Percentiles rank a stretch among this genome's conserved stretches.
phyloP scores from a whole-genome alignment of 345 rosid species.

The Cardamine chenopodiifolia region DNA sequence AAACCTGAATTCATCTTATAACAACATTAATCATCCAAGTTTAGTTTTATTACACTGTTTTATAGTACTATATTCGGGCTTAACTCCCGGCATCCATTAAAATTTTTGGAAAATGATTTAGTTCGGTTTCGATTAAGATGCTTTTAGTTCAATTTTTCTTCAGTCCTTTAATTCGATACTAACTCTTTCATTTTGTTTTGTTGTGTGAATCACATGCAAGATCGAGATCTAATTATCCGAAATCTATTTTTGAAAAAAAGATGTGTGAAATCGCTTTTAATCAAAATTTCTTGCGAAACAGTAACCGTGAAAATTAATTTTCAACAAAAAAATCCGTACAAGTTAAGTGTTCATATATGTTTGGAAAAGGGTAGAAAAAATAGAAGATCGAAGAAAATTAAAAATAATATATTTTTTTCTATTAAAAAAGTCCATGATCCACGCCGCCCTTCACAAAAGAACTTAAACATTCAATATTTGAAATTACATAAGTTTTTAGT shows the following conservation, averaged over 20 bases:
- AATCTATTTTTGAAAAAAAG: not conserved
- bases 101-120: not conserved
- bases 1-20: not conserved
- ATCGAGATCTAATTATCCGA: not conserved
- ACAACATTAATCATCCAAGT: not conserved
- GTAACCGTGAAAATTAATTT: not conserved
- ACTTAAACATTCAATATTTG: slow-evolving; percentile 26
- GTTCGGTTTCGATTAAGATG: not conserved
- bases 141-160: not conserved
- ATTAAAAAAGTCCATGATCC: slow-evolving; percentile 36
- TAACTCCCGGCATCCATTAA: not conserved
- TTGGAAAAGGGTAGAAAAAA: slow-evolving; percentile 15
- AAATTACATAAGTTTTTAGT: not conserved
- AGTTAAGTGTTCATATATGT: slow-evolving; percentile 36
- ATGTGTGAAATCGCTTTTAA: not conserved
- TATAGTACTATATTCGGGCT: not conserved
- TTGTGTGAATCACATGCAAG: slow-evolving; percentile 5
- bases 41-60: not conserved
- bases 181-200: not conserved
- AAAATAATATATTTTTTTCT: not conserved
- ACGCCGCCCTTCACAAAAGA: slow-evolving; percentile 28
- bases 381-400: not conserved
- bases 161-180: not conserved
- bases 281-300: not conserved
- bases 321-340: slow-evolving; percentile 26